Base-by-base conservation (phyloP, 805 yeast genomes). In the Starmerella cellae region DNA sequence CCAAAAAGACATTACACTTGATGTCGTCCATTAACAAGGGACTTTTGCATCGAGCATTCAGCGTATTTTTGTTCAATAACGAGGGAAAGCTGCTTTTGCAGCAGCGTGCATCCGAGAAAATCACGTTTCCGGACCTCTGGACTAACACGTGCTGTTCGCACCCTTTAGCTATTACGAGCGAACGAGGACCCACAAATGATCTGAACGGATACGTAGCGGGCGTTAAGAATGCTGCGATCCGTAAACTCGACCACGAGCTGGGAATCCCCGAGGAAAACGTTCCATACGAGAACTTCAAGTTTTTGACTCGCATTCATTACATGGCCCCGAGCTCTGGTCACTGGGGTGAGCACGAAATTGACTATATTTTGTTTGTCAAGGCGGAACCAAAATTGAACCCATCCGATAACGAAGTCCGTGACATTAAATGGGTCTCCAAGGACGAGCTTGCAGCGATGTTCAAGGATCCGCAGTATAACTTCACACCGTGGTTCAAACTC, bases 301-400 rank as follows among this genome's bases (percentile, higher is more conserved):
- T 77, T 60, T 68, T 91, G 55, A 88, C 95, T 18, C 77, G 97
- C 64, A 91, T 91, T 53, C 98, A 91, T 63, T 91, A 91, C 65
- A 80, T 78, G 69, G 85, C 96, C 6, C 74, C 79, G 3, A 68
- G 74, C 48, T 74, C 75, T 52, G 82, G 77, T 19, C 71, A 73
- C 42, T 88, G 97, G 97, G 97, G 97, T 35, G 98, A 88, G 60
- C 98, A 88, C 57, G 98, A 88, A 64, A 80, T 91, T 51, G 99
- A 91, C 63, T 91, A 91, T 62, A 91, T 91, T 51, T 69, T 91
- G 56, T 76, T 91, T 46, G 78, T 80, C 55, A 72, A 68, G 54
- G 65, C 85, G 18, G 59, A 66, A 41, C 70, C 78, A 16, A 59
- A 60, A 4, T 48, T 63, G 24, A 57, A 63, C 11, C 74, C 80